Evolutionary conservation across 345 rosid species (phyloP).

Genomic region (Salix brachista): DNA sequence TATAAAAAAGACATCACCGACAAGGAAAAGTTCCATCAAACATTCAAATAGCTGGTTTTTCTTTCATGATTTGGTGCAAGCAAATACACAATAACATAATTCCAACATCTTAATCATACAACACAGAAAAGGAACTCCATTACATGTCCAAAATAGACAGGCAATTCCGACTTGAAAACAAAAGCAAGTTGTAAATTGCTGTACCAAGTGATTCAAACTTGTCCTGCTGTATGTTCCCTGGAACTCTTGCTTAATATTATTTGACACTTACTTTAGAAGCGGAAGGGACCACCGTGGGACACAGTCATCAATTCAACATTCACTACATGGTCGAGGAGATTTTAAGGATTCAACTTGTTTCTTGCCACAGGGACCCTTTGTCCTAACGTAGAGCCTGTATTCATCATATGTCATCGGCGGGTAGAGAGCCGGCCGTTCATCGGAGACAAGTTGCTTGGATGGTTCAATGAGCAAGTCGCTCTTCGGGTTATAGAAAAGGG

Average conservation of each 20-base stretch:
- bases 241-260: no score
- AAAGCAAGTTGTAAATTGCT: neutral
- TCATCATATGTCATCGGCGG: slow-evolving; percentile 19
- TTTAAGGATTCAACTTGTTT: slow-evolving; percentile 20
- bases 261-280: neutral
- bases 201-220: neutral
- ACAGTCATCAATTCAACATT: neutral
- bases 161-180: neutral
- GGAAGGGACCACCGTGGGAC: neutral
- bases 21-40: neutral
- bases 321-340: neutral
- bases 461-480: slow-evolving; percentile 21
- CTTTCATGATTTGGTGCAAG: neutral
- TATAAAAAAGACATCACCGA: no score
- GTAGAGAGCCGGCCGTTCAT: slow-evolving; percentile 24
- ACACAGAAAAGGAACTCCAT: neutral
- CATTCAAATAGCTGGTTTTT: neutral
- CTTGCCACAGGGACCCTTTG: slow-evolving; percentile 23
- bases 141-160: neutral
- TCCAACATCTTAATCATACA: neutral
- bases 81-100: neutral
- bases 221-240: neutral
- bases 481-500: slow-evolving; percentile 30
- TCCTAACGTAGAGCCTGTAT: slow-evolving; percentile 24
- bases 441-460: slow-evolving; percentile 15